Base-by-base conservation (phyloP, 116 monocot genomes). In the Papilionanthe hybrid region DNA sequence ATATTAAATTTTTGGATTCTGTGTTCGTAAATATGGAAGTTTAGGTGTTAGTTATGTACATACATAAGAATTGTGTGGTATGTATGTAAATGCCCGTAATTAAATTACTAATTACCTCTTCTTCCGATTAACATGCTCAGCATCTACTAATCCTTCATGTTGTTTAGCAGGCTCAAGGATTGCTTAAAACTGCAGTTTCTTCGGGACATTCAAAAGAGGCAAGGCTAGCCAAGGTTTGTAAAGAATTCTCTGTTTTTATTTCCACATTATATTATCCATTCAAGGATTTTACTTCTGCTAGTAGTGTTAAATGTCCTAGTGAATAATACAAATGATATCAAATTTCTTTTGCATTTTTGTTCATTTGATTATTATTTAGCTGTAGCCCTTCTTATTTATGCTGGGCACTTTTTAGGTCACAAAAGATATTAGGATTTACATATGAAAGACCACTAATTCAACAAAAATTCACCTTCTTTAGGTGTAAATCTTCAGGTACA, bases 181-280 rank as follows among this genome's bases (percentile, higher is more conserved):
- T 96, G 29, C 92, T 96, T 28, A 90, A 94, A 79, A 88, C 79
- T 81, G 83, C 91, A 78, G 83, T 86, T 45, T 91, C 94, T 79
- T 91, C 89, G 77, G 96, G 96, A 50, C 90, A 94, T 71, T 94
- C 96, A 88, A 96, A 96, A 88, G 94, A 96, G 75, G 96, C 96
- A 50, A 89, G 96, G 80, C 85, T 96, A 85, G 93, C 92, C 56
- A 90, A 89, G 89, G 96, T 96, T 87, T 87, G 89, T 43, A 44
- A n/a, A 69, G 69, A 30, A 1, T 73, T 42, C 18, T 43, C 9
- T 44, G 7, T 8, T 73, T n/a, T 73, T 73, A 44, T 17, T 44
- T n/a, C 8, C 23, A 63, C n/a, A 23, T 63, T 12, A 73, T 19
- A 37, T 71, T 71, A 18, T 71, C 69, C 13, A 71, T 37, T 37